phyloP scores from a whole-genome alignment of 2,329 filamentous ascomycete genomes.

The Aspergillus hiratsukae region DNA sequence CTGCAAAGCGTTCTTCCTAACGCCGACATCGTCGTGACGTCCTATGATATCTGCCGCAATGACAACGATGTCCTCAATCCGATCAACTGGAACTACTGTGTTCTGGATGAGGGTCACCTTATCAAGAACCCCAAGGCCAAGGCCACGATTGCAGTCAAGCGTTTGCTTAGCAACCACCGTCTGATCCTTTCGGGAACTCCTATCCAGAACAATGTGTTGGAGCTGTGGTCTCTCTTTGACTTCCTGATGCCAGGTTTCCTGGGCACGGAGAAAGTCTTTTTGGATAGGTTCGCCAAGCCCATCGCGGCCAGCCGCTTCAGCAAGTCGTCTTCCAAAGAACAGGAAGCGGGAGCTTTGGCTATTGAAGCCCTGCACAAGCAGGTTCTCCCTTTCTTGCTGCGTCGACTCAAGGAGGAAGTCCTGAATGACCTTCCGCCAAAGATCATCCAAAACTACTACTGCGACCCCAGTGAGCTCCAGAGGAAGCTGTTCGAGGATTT shows the following conservation, averaged over 20 bases:
- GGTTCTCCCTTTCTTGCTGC: conserved; percentile 90
- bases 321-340: conserved; percentile 97
- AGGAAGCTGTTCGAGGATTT: conserved; percentile 96
- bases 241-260: conserved; percentile 99
- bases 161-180: conserved; percentile 83
- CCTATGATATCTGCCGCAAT: conserved; percentile 96
- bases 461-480: conserved; percentile 91
- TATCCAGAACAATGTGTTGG: conserved; percentile 95
- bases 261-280: conserved; percentile 92
- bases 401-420: conserved; percentile 95
- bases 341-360: conserved; percentile 90
- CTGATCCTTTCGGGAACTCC: conserved; percentile 95
- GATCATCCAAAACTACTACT: conserved; percentile 99
- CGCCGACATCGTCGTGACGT: conserved; percentile 93
- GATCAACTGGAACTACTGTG: conserved; percentile 94
- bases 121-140: conserved; percentile 99
- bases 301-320: conserved; percentile 92
- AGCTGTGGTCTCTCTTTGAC: conserved; percentile 96
- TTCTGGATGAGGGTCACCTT: conserved; percentile 93
- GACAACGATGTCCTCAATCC: conserved; percentile 80
- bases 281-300: conserved; percentile 90
- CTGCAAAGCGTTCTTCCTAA: conserved; percentile 65
- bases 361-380: conserved; percentile 99
- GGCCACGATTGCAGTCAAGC: conserved; percentile 88
- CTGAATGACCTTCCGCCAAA: conserved; percentile 94